Base-by-base conservation (phyloP, 2,329 filamentous ascomycete genomes). In the Diaporthe sp. region DNA sequence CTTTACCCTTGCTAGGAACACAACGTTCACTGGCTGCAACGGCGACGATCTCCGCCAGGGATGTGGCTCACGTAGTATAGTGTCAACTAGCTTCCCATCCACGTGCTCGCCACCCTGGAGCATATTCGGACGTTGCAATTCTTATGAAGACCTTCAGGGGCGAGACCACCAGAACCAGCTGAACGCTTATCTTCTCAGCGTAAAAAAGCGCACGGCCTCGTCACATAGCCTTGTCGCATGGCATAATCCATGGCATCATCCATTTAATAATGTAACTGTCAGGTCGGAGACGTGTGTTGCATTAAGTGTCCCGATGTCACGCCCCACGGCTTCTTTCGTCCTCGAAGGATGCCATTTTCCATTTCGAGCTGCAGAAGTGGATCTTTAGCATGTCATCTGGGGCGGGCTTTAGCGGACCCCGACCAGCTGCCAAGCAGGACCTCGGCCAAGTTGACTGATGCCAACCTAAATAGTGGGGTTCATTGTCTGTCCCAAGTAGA, bases 51-150 rank as follows among this genome's bases (percentile, higher is more conserved):
- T 45, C 17, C 38, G 58, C 38, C 58, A 22, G 58, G 58, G 38
- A 45, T 42, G 25, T 64, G 38, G 38, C 58, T 64, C 58, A 64
- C 58, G 38, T 64, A 64, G 58, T 64, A 64, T 64, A 45, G 58
- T 64, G 58, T 45, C 58, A 64, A 45, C 38, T 64, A 64, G 58
- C 58, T 64, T 19, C 58, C 58, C 58, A 25, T 42, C 58, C 58
- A 64, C 58, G 58, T 64, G 58, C 58, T 64, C 58, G 38, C 58
- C 58, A 64, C 38, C 58, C 58, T 45, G 8, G 38, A 45, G 58
- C 38, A 45, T 30, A 45, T 64, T 45, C 58, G 58, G 58, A 45
- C 38, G 38, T 45, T 64, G 38, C 17, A 45, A 64, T n/a, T 17
- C 15, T 61, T 28, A 61, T 61, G 58, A 61, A 61, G 58, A 64